These are phyloP conservation scores for Irpex lacteus DNA, from an alignment of 1,284 basidiomycete species.

Conservation along the genomic window DNA sequence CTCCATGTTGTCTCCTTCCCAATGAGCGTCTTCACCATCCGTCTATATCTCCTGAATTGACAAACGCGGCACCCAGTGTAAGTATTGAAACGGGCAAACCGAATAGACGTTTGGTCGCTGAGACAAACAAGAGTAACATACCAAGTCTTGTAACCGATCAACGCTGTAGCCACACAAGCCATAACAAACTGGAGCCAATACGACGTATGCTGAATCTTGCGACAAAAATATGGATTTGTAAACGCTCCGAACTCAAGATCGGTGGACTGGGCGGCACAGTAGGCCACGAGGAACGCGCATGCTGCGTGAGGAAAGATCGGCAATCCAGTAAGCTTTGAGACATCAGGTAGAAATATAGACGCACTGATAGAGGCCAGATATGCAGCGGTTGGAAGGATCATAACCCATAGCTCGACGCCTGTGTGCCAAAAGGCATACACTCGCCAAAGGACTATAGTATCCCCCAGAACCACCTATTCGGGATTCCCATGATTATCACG, in stretches of 20 bases:
- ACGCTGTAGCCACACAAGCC: slow-evolving; percentile 12
- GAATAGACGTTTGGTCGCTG: no score
- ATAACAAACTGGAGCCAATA: slow-evolving; percentile 14
- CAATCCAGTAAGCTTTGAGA: not conserved
- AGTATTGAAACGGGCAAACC: no score
- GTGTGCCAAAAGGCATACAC: slow-evolving; percentile 16
- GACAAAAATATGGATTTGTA: slow-evolving; percentile 15
- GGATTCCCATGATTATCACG: not conserved
- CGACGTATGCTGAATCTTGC: slow-evolving; percentile 16
- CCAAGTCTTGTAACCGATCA: slow-evolving; percentile 19
- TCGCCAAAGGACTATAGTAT: slow-evolving; percentile 12
- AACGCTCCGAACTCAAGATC: slow-evolving; percentile 14
- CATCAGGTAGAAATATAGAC: not conserved
- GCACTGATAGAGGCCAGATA: slow-evolving; percentile 14
- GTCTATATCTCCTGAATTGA: slow-evolving; percentile 13
- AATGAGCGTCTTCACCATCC: slow-evolving; percentile 8
- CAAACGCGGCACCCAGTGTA: not conserved
- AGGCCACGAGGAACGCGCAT: slow-evolving; percentile 7
- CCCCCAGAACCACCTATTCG: slow-evolving; percentile 12
- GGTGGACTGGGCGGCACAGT: slow-evolving; percentile 12
- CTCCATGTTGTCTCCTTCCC: slow-evolving; percentile 4
- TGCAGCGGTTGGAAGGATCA: slow-evolving; percentile 10
- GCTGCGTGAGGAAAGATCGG: not conserved
- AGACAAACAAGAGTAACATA: not conserved
- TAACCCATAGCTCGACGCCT: slow-evolving; percentile 6